Conservation (phyloP, 2,329 filamentous ascomycete species). For the Sarocladium kiliense region DNA sequence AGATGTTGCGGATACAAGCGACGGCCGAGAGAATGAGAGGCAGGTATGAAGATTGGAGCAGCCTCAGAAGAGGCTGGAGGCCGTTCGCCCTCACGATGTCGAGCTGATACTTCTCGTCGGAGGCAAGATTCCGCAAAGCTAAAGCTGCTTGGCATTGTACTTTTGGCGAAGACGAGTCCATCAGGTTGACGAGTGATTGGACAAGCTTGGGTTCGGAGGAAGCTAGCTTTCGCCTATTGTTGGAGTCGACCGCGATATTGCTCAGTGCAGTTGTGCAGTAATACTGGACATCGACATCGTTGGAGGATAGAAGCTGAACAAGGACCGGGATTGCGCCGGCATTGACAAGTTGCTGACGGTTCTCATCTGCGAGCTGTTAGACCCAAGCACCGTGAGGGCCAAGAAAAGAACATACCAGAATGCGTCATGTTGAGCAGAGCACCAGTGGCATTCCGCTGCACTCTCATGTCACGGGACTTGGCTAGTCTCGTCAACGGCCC, state of each 20-base stretch:
- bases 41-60: slow-evolving; percentile 91
- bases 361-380: slow-evolving; percentile 64
- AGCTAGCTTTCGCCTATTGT: slow-evolving; percentile 85
- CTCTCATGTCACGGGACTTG: slow-evolving; percentile 97
- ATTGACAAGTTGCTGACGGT: slow-evolving; percentile 93
- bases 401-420: slow-evolving; percentile 63
- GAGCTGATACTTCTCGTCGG: slow-evolving; percentile 97
- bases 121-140: slow-evolving; percentile 89
- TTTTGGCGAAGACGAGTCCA: slow-evolving; percentile 96
- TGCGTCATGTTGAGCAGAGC: slow-evolving; percentile 98
- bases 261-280: slow-evolving; percentile 98
- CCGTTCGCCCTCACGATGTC: slow-evolving; percentile 92
- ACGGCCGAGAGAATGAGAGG: slow-evolving; percentile 95
- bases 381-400: slow-evolving; percentile 14
- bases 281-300: slow-evolving; percentile 97
- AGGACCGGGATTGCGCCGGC: slow-evolving; percentile 97
- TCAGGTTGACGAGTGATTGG: slow-evolving; percentile 88
- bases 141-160: slow-evolving; percentile 97
- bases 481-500: slow-evolving; percentile 86
- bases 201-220: slow-evolving; percentile 88
- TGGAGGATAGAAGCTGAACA: slow-evolving; percentile 86
- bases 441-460: slow-evolving; percentile 94
- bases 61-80: slow-evolving; percentile 75
- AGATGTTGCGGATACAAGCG: slow-evolving; percentile 97
- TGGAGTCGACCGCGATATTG: slow-evolving; percentile 94